phyloP scores from a whole-genome alignment of 441 rosid species.

The Oxalis stricta region DNA sequence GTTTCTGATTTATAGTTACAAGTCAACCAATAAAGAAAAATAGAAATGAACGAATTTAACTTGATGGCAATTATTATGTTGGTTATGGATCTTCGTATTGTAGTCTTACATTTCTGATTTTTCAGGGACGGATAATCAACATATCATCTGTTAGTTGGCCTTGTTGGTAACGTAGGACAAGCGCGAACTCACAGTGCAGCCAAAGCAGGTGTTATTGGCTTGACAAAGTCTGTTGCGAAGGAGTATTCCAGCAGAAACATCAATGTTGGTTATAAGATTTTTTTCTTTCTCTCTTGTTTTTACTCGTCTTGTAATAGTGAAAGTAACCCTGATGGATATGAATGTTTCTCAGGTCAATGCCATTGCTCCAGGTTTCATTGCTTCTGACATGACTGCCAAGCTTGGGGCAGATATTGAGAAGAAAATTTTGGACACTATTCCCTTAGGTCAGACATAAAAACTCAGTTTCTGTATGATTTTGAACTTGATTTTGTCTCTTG shows the following conservation, averaged over 20 bases:
- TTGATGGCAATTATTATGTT: too few relatives aligned
- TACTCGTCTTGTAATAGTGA: too few relatives aligned
- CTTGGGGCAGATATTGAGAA: slow-evolving; percentile 79
- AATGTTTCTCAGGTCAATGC: slow-evolving; percentile 54
- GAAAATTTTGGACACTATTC: slow-evolving; percentile 70
- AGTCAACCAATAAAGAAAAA: too few relatives aligned
- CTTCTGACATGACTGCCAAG: slow-evolving; percentile 91
- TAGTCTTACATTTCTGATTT: slow-evolving; percentile 3
- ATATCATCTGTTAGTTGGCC: slow-evolving; percentile 81
- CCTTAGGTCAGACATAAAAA: slow-evolving; percentile 36
- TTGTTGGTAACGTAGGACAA: slow-evolving; percentile 83
- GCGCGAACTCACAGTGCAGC: slow-evolving; percentile 94
- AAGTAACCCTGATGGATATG: slow-evolving; percentile 4
- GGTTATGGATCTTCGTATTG: neutral
- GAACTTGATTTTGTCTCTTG: neutral
- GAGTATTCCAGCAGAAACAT: slow-evolving; percentile 82
- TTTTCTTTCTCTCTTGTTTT: too few relatives aligned
- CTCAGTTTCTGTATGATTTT: neutral
- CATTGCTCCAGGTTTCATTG: slow-evolving; percentile 86
- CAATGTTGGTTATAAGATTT: slow-evolving; percentile 31
- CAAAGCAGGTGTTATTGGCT: slow-evolving; percentile 88
- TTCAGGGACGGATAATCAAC: slow-evolving; percentile 76
- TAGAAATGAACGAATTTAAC: too few relatives aligned
- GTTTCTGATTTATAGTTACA: too few relatives aligned
- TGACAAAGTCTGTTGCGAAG: slow-evolving; percentile 70